Evolutionary conservation across 768 basidiomycete species (phyloP).

Genomic region (Leucocoprinus birnbaumii): DNA sequence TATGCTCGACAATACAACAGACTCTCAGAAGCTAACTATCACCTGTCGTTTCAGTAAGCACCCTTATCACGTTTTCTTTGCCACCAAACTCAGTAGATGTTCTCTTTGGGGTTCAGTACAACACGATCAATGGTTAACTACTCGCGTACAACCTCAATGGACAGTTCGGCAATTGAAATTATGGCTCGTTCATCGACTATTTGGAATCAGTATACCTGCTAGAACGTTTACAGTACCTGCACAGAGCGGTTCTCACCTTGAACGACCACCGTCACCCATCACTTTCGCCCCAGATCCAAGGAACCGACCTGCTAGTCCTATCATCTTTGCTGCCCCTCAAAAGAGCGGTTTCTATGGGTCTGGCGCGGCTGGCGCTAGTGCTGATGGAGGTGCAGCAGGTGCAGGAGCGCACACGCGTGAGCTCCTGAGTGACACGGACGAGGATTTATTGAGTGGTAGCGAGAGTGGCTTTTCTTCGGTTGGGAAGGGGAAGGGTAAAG

Average conservation of each 20-base stretch:
- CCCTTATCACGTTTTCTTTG: background rate
- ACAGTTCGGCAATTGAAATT: slow-evolving; percentile 62
- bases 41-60: slow-evolving; percentile 14
- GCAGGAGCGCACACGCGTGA: background rate
- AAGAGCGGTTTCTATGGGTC: slow-evolving; percentile 11
- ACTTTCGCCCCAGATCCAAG: slow-evolving; percentile 55
- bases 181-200: slow-evolving; percentile 58
- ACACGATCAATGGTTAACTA: slow-evolving; percentile 77
- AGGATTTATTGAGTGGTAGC: slow-evolving; percentile 5
- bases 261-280: slow-evolving; percentile 62
- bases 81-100: background rate
- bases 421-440: slow-evolving; percentile 12
- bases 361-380: background rate
- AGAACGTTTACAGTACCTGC: slow-evolving; percentile 18
- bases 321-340: slow-evolving; percentile 34
- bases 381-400: background rate
- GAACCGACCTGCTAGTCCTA: slow-evolving; percentile 38
- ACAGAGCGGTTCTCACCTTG: slow-evolving; percentile 9
- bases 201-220: slow-evolving; percentile 32
- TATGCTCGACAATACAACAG: background rate
- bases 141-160: slow-evolving; percentile 59
- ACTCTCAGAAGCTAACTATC: slow-evolving; percentile 1
- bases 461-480: background rate
- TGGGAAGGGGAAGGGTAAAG: background rate
- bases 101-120: slow-evolving; percentile 35